Evolutionary conservation across 345 rosid species (phyloP).

Genomic region (Capsella bursapastoris): DNA sequence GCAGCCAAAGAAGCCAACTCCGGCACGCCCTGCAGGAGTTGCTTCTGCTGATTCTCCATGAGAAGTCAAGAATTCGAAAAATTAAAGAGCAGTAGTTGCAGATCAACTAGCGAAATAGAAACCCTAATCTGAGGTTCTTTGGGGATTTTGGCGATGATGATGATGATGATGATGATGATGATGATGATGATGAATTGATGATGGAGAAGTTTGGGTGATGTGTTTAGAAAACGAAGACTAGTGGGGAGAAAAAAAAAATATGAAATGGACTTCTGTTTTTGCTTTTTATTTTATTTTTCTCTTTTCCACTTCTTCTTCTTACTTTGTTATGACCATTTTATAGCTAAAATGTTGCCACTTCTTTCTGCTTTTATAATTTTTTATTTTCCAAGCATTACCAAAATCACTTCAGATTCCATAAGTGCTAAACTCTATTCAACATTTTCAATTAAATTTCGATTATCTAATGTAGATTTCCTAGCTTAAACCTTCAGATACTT

Average conservation of each 20-base stretch:
- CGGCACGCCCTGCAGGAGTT: constrained; percentile 28
- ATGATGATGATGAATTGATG: constrained; percentile 30
- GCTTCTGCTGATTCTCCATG: constrained; percentile 54
- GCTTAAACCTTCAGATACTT: not conserved
- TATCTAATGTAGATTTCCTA: not conserved
- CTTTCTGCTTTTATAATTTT: constrained; percentile 2
- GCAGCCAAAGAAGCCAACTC: constrained; percentile 36
- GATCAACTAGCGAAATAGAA: constrained; percentile 43
- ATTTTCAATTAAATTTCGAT: not conserved
- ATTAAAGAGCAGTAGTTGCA: not conserved
- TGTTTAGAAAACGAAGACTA: constrained; percentile 41
- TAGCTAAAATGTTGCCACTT: not conserved
- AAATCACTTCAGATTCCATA: too few relatives aligned
- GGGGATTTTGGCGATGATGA: constrained; percentile 39
- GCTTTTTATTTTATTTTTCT: not conserved
- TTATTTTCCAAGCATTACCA: too few relatives aligned
- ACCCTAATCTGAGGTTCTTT: constrained; percentile 61
- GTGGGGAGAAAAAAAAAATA: constrained; percentile 34
- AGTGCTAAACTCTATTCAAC: not conserved
- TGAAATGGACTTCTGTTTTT: constrained; percentile 47
- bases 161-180: constrained; percentile 32
- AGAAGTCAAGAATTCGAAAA: constrained; percentile 12
- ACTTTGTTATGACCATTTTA: constrained; percentile 5
- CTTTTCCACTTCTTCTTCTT: constrained; percentile 7
- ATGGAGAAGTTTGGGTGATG: constrained; percentile 29